Evolutionary conservation across 2,329 filamentous ascomycete species (phyloP), one percentile per base, ranked within the genome.

Genomic region (Epichloe festucae): DNA sequence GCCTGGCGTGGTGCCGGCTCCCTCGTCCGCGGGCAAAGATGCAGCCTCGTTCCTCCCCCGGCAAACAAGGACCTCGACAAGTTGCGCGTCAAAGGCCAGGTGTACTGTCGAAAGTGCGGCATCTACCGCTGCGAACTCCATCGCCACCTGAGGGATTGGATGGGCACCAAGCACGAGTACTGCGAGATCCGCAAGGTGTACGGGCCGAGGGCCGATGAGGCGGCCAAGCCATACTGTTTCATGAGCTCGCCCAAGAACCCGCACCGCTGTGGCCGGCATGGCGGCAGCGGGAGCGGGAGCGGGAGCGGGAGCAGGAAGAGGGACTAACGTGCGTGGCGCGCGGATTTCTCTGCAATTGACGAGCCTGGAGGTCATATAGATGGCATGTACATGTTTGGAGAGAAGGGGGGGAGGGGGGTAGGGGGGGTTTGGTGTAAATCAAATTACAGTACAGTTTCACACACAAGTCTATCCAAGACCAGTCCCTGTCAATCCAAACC

Each of bases 61-160:
- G 52, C 54, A 46, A 55, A 56, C 35, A 58, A 52, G 23, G 62
- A 65, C 31, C 69, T 77, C 38, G 70, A 73, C 6, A 66, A 67
- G 60, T 66, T 79, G 57, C 73, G 76, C 23, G 71, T 78, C 47
- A 73, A 73, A 51, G 79, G 78, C 21, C 78, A 81, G 60, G 76
- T 79, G 5, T 77, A 79, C 63, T 84, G 80, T 64, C 72, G 75
- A 53, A 81, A 82, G 63, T 84, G 80, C 56, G 78, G 77, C 47
- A 73, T 77, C 53, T 74, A 70, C 41, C 73, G 80, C 38, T 84
- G 80, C 63, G 78, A 82, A 68, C 71, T 84, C 53, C 78, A 82
- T 65, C 75, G 77, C 56, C 80, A 84, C 61, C 73, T 84, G 58
- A 71, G 72, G 59, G 71, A 71, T 41, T 83, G 79, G 77, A 76